Evolutionary conservation across 345 rosid species (phyloP).

Genomic region (Sonneratia alba): DNA sequence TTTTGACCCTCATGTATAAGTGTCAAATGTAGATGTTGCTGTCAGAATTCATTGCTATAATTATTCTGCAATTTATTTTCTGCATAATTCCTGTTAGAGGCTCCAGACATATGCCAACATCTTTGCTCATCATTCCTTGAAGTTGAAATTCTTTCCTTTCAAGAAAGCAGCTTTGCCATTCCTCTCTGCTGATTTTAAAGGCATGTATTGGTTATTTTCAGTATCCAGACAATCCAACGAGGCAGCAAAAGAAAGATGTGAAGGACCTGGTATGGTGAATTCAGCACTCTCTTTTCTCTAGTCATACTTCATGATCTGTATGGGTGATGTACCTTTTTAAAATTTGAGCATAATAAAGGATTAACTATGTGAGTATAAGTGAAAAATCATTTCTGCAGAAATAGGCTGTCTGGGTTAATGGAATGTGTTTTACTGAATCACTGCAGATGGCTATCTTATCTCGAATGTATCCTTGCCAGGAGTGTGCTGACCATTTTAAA

Average conservation of each 20-base stretch:
- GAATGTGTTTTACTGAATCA: not conserved
- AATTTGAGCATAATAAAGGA: not conserved
- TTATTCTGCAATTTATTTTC: no score
- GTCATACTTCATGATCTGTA: not conserved
- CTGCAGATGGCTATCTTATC: slow-evolving; percentile 84
- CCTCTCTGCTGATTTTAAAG: not conserved
- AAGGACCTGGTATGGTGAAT: slow-evolving; percentile 64
- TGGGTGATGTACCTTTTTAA: not conserved
- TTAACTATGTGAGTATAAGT: not conserved
- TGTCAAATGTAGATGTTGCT: not conserved
- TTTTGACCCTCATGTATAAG: not conserved
- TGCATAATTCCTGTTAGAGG: not conserved
- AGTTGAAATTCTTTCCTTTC: not conserved
- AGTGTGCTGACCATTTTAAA: slow-evolving; percentile 93
- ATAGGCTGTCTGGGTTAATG: not conserved
- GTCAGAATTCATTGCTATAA: not conserved
- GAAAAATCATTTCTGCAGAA: not conserved
- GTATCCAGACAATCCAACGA: slow-evolving; percentile 97
- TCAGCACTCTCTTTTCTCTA: not conserved
- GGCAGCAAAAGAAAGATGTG: slow-evolving; percentile 86
- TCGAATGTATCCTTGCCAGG: slow-evolving; percentile 88
- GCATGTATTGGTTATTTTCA: slow-evolving; percentile 17
- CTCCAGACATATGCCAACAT: not conserved
- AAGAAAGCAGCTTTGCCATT: not conserved
- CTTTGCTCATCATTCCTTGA: not conserved